Percentiles rank a stretch among this genome's conserved stretches.
phyloP scores from a whole-genome alignment of 1,284 basidiomycete species.

The Apiotrichum mycotoxinovorans region DNA sequence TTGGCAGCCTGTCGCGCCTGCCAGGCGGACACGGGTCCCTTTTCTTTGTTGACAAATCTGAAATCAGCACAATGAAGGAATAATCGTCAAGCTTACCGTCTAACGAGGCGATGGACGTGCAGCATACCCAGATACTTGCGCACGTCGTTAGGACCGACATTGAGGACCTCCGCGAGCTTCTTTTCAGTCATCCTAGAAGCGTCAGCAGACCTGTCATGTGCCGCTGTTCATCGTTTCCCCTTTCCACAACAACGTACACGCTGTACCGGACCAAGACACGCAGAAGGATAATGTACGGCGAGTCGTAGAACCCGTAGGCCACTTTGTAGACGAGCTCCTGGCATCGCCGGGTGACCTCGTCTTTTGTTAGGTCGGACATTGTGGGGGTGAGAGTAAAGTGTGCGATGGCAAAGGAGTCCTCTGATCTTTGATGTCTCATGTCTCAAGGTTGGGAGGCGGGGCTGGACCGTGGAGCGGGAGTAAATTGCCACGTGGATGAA shows the following conservation, averaged over 20 bases:
- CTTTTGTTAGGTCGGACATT: conserved; percentile 28
- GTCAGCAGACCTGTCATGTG: not conserved
- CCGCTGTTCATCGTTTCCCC: not conserved
- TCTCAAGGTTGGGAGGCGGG: not conserved
- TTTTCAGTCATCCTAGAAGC: conserved; percentile 29
- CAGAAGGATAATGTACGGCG: conserved; percentile 83
- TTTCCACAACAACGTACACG: conserved; percentile 59
- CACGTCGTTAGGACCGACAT: conserved; percentile 85
- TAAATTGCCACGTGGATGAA: not conserved
- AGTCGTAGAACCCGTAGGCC: conserved; percentile 89
- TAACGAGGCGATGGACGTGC: conserved; percentile 76
- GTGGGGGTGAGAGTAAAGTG: not conserved
- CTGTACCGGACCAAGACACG: conserved; percentile 87
- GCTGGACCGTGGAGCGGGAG: not conserved
- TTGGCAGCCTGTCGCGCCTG: conserved; percentile 21
- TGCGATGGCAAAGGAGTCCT: not conserved
- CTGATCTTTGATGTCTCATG: not conserved
- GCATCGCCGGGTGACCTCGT: conserved; percentile 35
- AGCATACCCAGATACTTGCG: conserved; percentile 86
- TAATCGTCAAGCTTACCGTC: conserved; percentile 59
- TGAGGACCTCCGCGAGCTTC: conserved; percentile 80
- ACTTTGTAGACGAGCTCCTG: conserved; percentile 79
- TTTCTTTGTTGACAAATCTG: conserved; percentile 48
- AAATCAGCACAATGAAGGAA: not conserved
- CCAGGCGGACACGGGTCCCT: conserved; percentile 32